Evolutionary conservation across 129 eudicot genomes (phyloP), one percentile per base, ranked within the genome.

Genomic region (Flaveria trinervia): DNA sequence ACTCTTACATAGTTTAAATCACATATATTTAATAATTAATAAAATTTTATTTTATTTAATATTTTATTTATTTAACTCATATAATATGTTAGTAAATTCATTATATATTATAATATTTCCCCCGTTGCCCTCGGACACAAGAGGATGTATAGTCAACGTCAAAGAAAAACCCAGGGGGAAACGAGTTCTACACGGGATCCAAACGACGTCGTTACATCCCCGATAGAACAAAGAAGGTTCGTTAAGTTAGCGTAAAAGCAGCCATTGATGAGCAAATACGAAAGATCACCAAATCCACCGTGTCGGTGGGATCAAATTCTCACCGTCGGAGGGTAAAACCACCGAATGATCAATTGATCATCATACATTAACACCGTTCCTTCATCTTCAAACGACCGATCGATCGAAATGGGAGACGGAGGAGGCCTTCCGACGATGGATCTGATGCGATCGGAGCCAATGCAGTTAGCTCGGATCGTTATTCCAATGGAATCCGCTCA

Each of bases 401-500:
- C 70, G 45, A 80, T 80, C 59, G 61, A 18, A 74, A 77, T 74
- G 84, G 81, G 68, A 68, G 89, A 73, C 43, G 70, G 81, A 52
- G 82, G 69, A 45, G 10, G 80, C 64, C 75, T 68, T 66, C 86
- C 92, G 80, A 61, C 92, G 85, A 92, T 92, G 96, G 97, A 92
- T 92, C 93, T 92, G 75, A 66, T 92, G 79, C 80, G 97, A 28
- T 92, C 96, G 70, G 97, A 92, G 49, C 76, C 89, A 78, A 92
- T 92, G 96, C 96, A 89, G 79, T 85, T 92, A 79, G 93, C 84
- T 78, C 93, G 86, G 83, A 83, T 92, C 70, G 84, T 92, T 54
- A 87, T 89, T 11, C 97, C 97, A 0, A 73, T 81, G 33, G 97
- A 92, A 79, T 87, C 97, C 36, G 93, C 96, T 74, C 89, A 89